Base-by-base conservation (phyloP, 148 eudicot genomes). In the Pharnaceum exiguum region DNA sequence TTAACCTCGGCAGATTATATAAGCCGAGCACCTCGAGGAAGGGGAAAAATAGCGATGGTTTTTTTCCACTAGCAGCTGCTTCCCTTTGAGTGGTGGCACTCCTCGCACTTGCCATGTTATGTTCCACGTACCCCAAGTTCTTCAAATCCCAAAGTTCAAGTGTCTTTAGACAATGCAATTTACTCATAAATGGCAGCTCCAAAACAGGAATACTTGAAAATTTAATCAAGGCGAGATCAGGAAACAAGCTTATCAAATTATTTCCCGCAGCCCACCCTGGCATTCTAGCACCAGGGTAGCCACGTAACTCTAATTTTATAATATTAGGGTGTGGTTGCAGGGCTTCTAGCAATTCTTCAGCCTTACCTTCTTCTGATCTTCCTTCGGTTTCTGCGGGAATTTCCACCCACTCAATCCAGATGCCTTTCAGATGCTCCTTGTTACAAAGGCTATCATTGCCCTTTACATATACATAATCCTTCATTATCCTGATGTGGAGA, bases 1-100 rank as follows among this genome's bases (percentile, higher is more conserved):
- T 48, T 17, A 66, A 59, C 55, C 32, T 43, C 1, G 47, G 56
- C 53, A 66, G 12, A 7, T 10, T 1, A 0, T 10, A 0, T 1
- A 66, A 17, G 4, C 1, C 2, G 1, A 72, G 52, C 3, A 6
- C 9, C 45, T 70, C 25, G 35, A 70, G 69, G 51, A 59, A 49
- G 4, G 68, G 26, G 27, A 55, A 70, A 24, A 47, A 47, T 3
- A 4, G 4, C 10, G 29, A 1, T 52, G 28, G 4, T 16, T 33
- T 2, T 4, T 15, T 4, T 5, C 47, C 3, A 3, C 7, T 19
- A 25, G 13, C 30, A n/a, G n/a, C n/a, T n/a, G n/a, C 12, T 7
- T 6, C 7, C 12, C 7, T 35, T 7, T 7, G 7, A 12, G 7
- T 35, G 38, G 12, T 12, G n/a, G n/a, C n/a, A n/a, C 7, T 35